These are phyloP conservation scores for Glomus cerebriforme DNA, from an alignment of 192 early-diverging fungal genomes.

Conservation along the genomic window DNA sequence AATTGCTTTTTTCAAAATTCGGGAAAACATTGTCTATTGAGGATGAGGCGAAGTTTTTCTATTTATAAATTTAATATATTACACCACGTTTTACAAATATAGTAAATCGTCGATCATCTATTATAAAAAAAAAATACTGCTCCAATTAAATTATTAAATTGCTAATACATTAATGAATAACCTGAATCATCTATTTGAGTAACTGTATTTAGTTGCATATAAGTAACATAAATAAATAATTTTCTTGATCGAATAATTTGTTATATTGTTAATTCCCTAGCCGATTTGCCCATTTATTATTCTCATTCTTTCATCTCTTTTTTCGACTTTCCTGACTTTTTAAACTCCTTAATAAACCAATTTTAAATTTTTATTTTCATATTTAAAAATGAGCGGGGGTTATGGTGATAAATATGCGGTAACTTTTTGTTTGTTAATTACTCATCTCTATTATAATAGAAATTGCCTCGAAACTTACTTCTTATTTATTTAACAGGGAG, in stretches of 20 bases:
- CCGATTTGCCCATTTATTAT: neutral
- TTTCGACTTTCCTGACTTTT: neutral
- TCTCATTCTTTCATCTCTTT: neutral
- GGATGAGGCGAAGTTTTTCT: neutral
- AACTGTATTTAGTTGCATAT: no score
- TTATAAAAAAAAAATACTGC: no score
- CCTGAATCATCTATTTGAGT: no score
- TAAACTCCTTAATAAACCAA: neutral
- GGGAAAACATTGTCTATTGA: neutral
- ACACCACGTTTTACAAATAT: neutral
- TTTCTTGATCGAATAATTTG: neutral
- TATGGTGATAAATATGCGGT: neutral
- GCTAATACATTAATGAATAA: no score
- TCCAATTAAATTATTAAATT: no score
- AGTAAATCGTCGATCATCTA: no score
- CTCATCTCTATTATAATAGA: neutral
- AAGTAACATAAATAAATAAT: no score
- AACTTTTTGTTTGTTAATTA: neutral
- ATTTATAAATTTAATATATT: neutral
- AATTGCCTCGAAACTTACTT: neutral
- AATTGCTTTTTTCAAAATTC: slow-evolving; percentile 5
- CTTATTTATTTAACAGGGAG: neutral
- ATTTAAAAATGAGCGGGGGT: neutral
- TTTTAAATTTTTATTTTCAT: neutral
- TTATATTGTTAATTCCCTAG: neutral